These are phyloP conservation scores for Colletotrichum falcatum DNA, from an alignment of 2,329 filamentous ascomycete genomes.

Conservation along the genomic window DNA sequence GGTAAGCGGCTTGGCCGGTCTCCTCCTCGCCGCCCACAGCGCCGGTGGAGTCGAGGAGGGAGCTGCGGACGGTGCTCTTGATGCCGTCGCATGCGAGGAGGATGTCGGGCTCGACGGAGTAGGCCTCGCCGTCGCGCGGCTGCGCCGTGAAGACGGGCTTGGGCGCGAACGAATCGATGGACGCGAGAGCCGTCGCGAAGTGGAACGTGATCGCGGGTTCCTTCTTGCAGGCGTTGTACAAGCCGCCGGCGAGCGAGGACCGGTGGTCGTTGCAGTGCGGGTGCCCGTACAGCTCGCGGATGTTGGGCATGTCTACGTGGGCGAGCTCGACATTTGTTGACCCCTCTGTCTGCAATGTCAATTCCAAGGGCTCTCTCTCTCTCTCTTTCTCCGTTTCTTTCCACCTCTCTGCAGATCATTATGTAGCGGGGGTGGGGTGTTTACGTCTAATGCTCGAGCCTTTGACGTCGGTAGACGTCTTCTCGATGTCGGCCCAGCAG, in stretches of 20 bases:
- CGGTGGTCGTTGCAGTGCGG: conserved; percentile 86
- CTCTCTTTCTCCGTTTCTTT: background rate
- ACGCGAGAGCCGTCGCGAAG: conserved; percentile 69
- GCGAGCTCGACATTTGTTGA: conserved; percentile 76
- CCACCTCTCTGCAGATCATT: background rate
- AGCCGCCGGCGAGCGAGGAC: conserved; percentile 74
- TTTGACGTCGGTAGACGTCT: conserved; percentile 76
- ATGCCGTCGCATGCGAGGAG: conserved; percentile 68
- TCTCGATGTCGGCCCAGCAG: conserved; percentile 77
- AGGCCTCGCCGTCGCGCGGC: conserved; percentile 66
- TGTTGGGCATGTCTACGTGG: conserved; percentile 76
- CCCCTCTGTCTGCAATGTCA: conserved; percentile 62
- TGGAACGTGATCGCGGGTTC: conserved; percentile 75
- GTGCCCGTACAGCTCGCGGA: conserved; percentile 76
- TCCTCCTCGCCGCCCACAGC: conserved; percentile 69
- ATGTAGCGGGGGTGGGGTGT: conserved; percentile 41
- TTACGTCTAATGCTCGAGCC: conserved; percentile 79
- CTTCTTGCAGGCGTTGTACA: conserved; percentile 77
- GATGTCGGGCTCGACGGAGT: conserved; percentile 65
- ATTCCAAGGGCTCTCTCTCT: background rate
- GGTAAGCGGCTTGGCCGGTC: conserved; percentile 82
- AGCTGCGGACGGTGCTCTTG: conserved; percentile 62
- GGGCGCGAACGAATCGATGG: conserved; percentile 69
- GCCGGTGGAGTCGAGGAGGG: conserved; percentile 66
- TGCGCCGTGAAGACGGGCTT: conserved; percentile 70